Evolutionary conservation across 805 yeast species (phyloP), one percentile per base, ranked within the genome.

Genomic region (Metschnikowia cubensis): DNA sequence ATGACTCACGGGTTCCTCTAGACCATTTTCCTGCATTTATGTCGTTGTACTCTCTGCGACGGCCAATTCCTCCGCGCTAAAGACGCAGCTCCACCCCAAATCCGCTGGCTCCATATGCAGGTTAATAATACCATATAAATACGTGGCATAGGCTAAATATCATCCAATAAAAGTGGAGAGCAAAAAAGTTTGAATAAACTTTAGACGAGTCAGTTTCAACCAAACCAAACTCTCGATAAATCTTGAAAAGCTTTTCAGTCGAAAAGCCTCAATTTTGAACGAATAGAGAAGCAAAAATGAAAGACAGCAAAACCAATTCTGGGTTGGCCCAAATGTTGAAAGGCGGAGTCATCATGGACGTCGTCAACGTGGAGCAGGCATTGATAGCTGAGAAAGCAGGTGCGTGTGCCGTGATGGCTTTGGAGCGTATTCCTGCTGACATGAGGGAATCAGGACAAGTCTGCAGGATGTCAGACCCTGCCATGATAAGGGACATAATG

Each of bases 381-480:
- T 66, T 74, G 40, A 80, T 87, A 47, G 95, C 95, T 21, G 92
- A 87, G 66, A 74, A 71, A 48, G 92, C 95, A 3, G 95, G 95
- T 52, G 95, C 95, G 13, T 85, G 88, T 70, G 92, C 95, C 13
- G 95, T 87, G 20, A 87, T 87, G 95, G 95, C 95, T 4, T 74
- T 87, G 56, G 95, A 87, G 69, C 73, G 85, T 59, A 88, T 87
- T 50, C 95, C 95, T 10, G 89, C 94, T 6, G 94, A 87, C 64
- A 87, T 87, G 80, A 79, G 94, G 62, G 83, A 80, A 54, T 80
- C 85, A 47, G 92, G 92, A 45, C 85, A 86, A 50, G 94, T 87
- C 45, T 87, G 92, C 51, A 79, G 95, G 60, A 87, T 87, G 95
- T 82, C 88, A 18, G 95, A 87, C 64, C 95, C 95, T 2, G 72